Percentiles rank a stretch among this genome's conserved stretches.
These are phyloP conservation scores for Podila clonocystis DNA, from an alignment of 192 early-diverging fungal species.

Conservation along the genomic window DNA sequence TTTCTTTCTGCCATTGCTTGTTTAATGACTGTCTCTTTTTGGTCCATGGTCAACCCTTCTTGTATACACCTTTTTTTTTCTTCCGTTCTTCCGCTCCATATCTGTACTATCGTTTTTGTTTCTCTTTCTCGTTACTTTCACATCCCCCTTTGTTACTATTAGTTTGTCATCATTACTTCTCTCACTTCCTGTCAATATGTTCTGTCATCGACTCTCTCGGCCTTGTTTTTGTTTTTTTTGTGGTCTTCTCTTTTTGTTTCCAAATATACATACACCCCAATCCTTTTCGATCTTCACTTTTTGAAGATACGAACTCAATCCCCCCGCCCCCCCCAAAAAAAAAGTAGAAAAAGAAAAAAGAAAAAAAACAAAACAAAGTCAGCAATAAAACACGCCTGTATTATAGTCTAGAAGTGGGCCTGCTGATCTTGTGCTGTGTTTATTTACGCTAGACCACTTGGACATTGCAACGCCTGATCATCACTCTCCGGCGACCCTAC, in stretches of 20 bases:
- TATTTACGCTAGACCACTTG: too few species aligned
- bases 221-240: not conserved
- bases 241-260: too few species aligned
- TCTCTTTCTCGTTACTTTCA: not conserved
- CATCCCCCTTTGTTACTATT: not conserved
- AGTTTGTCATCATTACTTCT: not conserved
- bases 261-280: too few species aligned
- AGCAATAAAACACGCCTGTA: too few species aligned
- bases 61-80: not conserved
- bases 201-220: not conserved
- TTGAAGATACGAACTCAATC: not conserved
- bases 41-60: not conserved
- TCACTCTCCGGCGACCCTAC: too few species aligned
- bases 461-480: too few species aligned
- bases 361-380: too few species aligned
- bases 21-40: constrained; percentile 2
- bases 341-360: not conserved
- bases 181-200: not conserved
- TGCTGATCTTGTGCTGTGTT: too few species aligned
- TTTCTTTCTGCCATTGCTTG: not conserved
- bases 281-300: too few species aligned
- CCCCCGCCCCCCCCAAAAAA: not conserved
- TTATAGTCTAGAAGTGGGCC: too few species aligned
- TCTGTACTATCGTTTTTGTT: not conserved
- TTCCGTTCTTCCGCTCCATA: not conserved